A percentile compares a stretch with the other conserved stretches of the same genome.
Conservation (phyloP, 805 yeast species). For the Teunomyces cretensis region DNA sequence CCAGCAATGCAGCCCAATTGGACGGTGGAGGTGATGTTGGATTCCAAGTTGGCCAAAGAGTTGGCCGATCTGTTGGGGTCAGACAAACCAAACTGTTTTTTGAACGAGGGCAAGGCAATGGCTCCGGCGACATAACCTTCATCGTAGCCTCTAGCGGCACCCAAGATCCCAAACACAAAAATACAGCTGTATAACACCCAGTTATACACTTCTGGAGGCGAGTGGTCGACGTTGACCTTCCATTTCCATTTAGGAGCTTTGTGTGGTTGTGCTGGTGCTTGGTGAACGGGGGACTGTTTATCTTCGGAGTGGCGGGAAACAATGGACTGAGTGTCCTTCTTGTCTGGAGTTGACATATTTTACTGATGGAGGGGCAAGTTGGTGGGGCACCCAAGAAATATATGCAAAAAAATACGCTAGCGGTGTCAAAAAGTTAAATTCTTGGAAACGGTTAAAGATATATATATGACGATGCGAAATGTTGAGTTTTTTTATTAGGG, state of each 20-base stretch:
- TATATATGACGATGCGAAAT: background rate
- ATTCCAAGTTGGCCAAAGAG: conserved; percentile 19
- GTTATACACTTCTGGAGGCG: conserved; percentile 23
- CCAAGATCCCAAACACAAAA: conserved; percentile 22
- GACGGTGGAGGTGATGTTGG: conserved; percentile 26
- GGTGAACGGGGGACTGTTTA: conserved; percentile 5
- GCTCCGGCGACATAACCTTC: conserved; percentile 24
- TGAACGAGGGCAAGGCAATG: conserved; percentile 19
- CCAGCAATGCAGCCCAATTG: conserved; percentile 25
- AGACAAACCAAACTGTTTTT: conserved; percentile 16
- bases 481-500: background rate
- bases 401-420: background rate
- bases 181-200: conserved; percentile 19
- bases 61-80: conserved; percentile 15
- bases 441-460: background rate
- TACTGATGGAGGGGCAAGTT: background rate
- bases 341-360: conserved; percentile 4
- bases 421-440: background rate
- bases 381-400: conserved; percentile 4
- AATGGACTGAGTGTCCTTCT: conserved; percentile 7
- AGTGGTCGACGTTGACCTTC: conserved; percentile 15
- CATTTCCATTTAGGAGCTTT: conserved; percentile 15
- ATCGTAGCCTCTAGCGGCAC: conserved; percentile 25
- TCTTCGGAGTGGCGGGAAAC: conserved; percentile 1
- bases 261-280: background rate